Conservation (phyloP, 495 filamentous ascomycete species). For the Talaromyces nanjingensis region DNA sequence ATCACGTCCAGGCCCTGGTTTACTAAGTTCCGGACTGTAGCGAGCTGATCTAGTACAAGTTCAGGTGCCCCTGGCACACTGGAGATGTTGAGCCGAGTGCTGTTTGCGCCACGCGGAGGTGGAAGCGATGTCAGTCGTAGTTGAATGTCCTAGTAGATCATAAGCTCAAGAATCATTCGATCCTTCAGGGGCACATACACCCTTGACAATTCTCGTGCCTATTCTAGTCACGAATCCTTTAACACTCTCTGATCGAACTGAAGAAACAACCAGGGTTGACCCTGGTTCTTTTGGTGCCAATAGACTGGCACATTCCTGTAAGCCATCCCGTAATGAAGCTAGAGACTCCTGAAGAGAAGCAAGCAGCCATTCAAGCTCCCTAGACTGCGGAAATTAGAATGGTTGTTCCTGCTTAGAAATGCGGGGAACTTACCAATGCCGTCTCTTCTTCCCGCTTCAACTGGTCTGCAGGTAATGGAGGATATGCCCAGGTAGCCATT, state of each 20-base stretch:
- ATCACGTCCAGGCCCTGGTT: conserved; percentile 72
- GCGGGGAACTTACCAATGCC: conserved; percentile 50
- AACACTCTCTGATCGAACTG: conserved; percentile 77
- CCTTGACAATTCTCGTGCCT: conserved; percentile 69
- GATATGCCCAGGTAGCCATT: conserved; percentile 75
- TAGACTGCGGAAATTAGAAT: conserved; percentile 40
- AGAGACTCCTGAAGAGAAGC: conserved; percentile 70
- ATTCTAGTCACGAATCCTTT: conserved; percentile 87
- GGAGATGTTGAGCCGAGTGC: conserved; percentile 51
- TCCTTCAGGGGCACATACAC: conserved; percentile 41
- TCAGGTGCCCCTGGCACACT: conserved; percentile 40
- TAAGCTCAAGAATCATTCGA: conserved; percentile 1
- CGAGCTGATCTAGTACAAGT: conserved; percentile 58
- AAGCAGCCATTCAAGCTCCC: conserved; percentile 85
- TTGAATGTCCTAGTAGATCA: conserved; percentile 36
- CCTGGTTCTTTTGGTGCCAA: conserved; percentile 76
- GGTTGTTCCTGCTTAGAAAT: conserved; percentile 18
- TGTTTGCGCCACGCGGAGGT: conserved; percentile 34
- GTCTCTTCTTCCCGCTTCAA: conserved; percentile 61
- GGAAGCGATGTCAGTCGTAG: conserved; percentile 42
- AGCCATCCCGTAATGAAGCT: conserved; percentile 67
- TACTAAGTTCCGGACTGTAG: conserved; percentile 64
- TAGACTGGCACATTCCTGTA: conserved; percentile 81
- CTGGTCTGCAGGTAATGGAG: conserved; percentile 57
- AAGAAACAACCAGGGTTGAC: conserved; percentile 80